These are phyloP conservation scores for Puccinellia tenuiflora DNA, from an alignment of 176 grass and related monocot species.

Conservation along the genomic window DNA sequence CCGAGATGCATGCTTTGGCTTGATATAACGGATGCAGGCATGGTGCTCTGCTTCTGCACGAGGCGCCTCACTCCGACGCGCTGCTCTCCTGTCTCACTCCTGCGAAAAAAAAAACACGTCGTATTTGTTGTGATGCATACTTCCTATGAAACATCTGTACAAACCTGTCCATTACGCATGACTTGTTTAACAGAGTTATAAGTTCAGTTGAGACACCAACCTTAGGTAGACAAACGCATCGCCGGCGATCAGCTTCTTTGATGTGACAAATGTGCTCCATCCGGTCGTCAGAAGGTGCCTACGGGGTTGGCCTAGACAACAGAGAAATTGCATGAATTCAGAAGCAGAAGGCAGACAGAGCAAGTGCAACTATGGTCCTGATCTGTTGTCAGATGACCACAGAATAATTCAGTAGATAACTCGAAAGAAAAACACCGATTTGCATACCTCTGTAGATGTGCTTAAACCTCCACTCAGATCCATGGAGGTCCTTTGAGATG, in stretches of 20 bases:
- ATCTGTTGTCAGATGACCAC: not conserved
- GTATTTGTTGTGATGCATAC: not conserved
- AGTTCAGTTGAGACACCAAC: conserved; percentile 30
- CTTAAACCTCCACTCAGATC: conserved; percentile 90
- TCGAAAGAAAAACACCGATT: not conserved
- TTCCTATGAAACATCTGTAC: not conserved
- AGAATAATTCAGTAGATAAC: conserved; percentile 6
- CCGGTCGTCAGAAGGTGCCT: conserved; percentile 91
- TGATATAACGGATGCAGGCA: conserved; percentile 89
- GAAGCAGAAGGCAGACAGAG: not conserved
- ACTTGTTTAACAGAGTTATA: not conserved
- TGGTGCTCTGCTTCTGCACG: conserved; percentile 70
- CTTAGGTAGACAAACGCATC: conserved; percentile 94
- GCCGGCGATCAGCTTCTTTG: conserved; percentile 78
- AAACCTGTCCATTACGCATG: not conserved
- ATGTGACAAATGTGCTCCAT: conserved; percentile 94
- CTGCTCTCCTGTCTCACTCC: conserved; percentile 82
- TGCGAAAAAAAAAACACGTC: conserved; percentile 19
- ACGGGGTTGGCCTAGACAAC: conserved; percentile 76
- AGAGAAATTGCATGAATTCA: conserved; percentile 15
- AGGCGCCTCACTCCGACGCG: conserved; percentile 82
- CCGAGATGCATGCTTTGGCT: conserved; percentile 99
- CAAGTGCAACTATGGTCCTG: not conserved
- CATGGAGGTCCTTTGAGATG: conserved; percentile 76
- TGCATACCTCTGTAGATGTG: conserved; percentile 92